Evolutionary conservation across 2,329 filamentous ascomycete species (phyloP).

Genomic region (Verticillium isaacii): DNA sequence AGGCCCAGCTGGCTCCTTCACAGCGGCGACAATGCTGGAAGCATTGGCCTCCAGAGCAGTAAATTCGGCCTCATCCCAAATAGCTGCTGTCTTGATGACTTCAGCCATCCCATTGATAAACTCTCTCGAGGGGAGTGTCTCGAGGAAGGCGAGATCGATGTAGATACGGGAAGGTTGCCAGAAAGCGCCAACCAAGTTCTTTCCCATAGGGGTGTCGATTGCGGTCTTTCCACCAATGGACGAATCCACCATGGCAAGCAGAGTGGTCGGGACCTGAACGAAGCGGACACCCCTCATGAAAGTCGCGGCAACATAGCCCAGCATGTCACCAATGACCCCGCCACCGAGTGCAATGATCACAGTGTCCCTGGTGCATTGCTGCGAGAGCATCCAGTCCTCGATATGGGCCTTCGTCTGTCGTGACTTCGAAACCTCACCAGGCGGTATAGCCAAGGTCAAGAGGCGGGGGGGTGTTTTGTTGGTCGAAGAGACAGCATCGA

Average conservation of each 20-base stretch:
- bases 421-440: slow-evolving; percentile 90
- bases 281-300: slow-evolving; percentile 98
- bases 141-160: slow-evolving; percentile 87
- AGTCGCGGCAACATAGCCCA: slow-evolving; percentile 93
- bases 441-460: slow-evolving; percentile 80
- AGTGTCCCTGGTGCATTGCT: slow-evolving; percentile 91
- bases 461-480: slow-evolving; percentile 50
- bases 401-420: slow-evolving; percentile 91
- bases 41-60: slow-evolving; percentile 78
- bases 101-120: slow-evolving; percentile 99
- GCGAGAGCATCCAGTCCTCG: slow-evolving; percentile 92
- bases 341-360: slow-evolving; percentile 93
- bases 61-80: slow-evolving; percentile 90
- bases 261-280: slow-evolving; percentile 91
- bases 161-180: slow-evolving; percentile 95
- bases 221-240: slow-evolving; percentile 98
- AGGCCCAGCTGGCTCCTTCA: slow-evolving; percentile 51
- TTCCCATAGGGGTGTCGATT: slow-evolving; percentile 92
- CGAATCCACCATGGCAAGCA: slow-evolving; percentile 96
- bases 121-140: slow-evolving; percentile 83
- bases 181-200: slow-evolving; percentile 93
- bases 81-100: slow-evolving; percentile 95
- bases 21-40: slow-evolving; percentile 65
- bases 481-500: slow-evolving; percentile 28
- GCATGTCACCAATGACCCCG: slow-evolving; percentile 96